phyloP scores from a whole-genome alignment of 495 filamentous ascomycete species.

The Opeltia flavorubescens region DNA sequence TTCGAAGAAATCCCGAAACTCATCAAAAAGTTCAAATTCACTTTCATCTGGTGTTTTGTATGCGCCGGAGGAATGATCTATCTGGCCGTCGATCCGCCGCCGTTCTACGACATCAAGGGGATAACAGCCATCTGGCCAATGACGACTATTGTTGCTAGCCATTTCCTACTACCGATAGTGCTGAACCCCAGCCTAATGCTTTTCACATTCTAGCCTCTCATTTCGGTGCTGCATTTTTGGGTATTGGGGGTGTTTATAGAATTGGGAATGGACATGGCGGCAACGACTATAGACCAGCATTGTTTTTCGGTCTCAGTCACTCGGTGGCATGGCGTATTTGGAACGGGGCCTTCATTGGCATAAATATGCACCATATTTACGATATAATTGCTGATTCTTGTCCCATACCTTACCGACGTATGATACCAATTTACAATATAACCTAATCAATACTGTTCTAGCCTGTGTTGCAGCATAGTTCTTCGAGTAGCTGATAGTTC shows the following conservation, averaged over 20 bases:
- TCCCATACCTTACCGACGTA: no score
- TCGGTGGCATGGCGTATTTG: no score
- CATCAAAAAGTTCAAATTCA: slow-evolving; percentile 42
- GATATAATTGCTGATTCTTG: no score
- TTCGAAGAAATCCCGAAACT: slow-evolving; percentile 44
- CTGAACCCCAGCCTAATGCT: slow-evolving; percentile 54
- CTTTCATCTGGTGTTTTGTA: slow-evolving; percentile 39
- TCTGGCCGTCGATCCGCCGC: slow-evolving; percentile 28
- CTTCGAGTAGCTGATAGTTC: no score
- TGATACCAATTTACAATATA: no score
- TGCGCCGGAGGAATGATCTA: slow-evolving; percentile 32
- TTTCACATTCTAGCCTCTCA: slow-evolving; percentile 32
- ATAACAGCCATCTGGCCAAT: slow-evolving; percentile 48
- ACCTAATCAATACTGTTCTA: no score
- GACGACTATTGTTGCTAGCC: slow-evolving; percentile 33
- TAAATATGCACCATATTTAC: no score
- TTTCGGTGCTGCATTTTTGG: background rate
- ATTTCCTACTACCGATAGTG: slow-evolving; percentile 45
- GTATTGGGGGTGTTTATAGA: slow-evolving; percentile 1
- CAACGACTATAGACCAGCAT: background rate
- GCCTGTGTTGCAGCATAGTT: no score
- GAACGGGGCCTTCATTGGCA: no score
- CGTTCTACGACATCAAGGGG: slow-evolving; percentile 39
- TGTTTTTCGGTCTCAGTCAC: no score
- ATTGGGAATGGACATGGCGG: background rate